Percentiles rank a stretch among this genome's conserved stretches.
phyloP scores from a whole-genome alignment of 169 alveolate species.

The Blepharisma undulans region DNA sequence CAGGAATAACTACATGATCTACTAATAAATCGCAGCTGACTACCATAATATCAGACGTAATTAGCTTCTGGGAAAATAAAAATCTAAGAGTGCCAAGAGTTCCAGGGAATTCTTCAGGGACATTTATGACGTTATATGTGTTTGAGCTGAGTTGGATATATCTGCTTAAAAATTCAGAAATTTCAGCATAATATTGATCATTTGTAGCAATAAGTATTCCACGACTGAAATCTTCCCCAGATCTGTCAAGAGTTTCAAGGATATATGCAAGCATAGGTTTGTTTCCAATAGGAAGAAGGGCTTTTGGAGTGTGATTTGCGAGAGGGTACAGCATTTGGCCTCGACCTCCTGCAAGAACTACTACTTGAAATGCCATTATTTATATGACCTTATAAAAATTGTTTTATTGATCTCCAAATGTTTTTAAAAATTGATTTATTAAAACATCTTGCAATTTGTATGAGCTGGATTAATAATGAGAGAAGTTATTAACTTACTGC shows the following conservation, averaged over 20 bases:
- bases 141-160: background rate
- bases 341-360: slow-evolving; percentile 62
- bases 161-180: background rate
- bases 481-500: too few species aligned
- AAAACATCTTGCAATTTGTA: background rate
- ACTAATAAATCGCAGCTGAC: background rate
- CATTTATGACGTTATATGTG: background rate
- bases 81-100: slow-evolving; percentile 8
- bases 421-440: too few species aligned
- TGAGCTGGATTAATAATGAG: too few species aligned
- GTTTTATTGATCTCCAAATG: too few species aligned
- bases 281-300: slow-evolving; percentile 54
- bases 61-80: background rate
- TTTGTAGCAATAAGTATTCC: background rate
- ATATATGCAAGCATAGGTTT: slow-evolving; percentile 51
- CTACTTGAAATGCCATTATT: slow-evolving; percentile 51
- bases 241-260: slow-evolving; percentile 25
- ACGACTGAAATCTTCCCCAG: background rate
- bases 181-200: background rate
- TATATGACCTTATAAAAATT: too few species aligned
- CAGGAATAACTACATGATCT: background rate
- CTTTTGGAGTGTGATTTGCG: slow-evolving; percentile 40
- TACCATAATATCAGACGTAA: background rate
- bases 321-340: slow-evolving; percentile 56
- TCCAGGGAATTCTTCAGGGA: slow-evolving; percentile 27